A percentile compares a stretch with the other conserved stretches of the same genome.
Evolutionary conservation across 2,329 filamentous ascomycete species (phyloP).

Genomic region (Aspergillus ibericus): DNA sequence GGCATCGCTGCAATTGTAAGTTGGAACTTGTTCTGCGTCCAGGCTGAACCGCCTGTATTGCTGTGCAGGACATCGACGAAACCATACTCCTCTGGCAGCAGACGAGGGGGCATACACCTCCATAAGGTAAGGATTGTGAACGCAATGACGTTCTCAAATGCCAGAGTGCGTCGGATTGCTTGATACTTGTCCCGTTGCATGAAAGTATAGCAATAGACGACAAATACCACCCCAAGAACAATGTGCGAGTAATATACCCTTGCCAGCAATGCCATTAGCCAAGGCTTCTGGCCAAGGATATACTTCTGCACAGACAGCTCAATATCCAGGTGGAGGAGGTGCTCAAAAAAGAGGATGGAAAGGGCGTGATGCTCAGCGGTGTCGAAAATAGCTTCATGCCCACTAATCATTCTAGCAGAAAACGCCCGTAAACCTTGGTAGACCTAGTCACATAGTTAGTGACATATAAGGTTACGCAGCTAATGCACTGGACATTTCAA

Average conservation of each 20-base stretch:
- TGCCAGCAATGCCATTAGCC: slow-evolving; percentile 44
- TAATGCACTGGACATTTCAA: neutral
- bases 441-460: slow-evolving; percentile 22
- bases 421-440: slow-evolving; percentile 49
- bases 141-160: slow-evolving; percentile 51
- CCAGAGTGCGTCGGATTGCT: slow-evolving; percentile 49
- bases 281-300: slow-evolving; percentile 37
- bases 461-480: neutral
- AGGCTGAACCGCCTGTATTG: slow-evolving; percentile 27
- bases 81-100: slow-evolving; percentile 47
- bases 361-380: slow-evolving; percentile 44
- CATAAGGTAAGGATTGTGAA: slow-evolving; percentile 51
- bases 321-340: slow-evolving; percentile 39
- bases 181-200: slow-evolving; percentile 43
- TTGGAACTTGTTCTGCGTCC: slow-evolving; percentile 50
- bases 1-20: slow-evolving; percentile 54
- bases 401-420: slow-evolving; percentile 44
- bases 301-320: slow-evolving; percentile 44
- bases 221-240: slow-evolving; percentile 47
- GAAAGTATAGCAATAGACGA: slow-evolving; percentile 52
- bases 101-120: slow-evolving; percentile 51
- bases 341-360: slow-evolving; percentile 43
- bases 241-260: slow-evolving; percentile 52
- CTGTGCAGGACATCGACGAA: slow-evolving; percentile 50
- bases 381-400: slow-evolving; percentile 41